Evolutionary conservation across 106 monocot genomes (phyloP), one percentile per base, ranked within the genome.

Genomic region (Dactylorhiza incarnata): DNA sequence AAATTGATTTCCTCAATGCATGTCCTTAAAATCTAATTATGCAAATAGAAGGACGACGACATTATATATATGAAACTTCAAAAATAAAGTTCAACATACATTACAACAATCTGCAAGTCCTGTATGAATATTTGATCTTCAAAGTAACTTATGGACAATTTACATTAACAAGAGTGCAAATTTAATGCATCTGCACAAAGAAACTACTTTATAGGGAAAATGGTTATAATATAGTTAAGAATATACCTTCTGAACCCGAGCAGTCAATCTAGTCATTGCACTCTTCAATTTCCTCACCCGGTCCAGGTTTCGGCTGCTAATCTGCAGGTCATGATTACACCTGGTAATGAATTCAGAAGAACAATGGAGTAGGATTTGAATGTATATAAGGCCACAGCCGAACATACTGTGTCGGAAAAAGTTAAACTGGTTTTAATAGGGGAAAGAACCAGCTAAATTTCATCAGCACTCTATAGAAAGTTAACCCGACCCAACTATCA

Each of bases 191-290:
- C 12, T 1, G 24, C 63, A 63, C 63, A 25, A 20, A 62, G 2
- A 62, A 62, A 62, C 22, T 37, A 37, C 37, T 37, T 37, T 12
- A 0, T 12, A 24, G 4, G n/a, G 48, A 23, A 73, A 73, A 50
- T 50, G 10, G 20, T 48, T 25, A 37, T 37, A 73, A 25, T 73
- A 51, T 24, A 11, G 5, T 8, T 13, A 58, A 52, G 16, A 74
- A 58, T 45, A 75, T 44, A 92, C 92, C 87, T 93, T 93, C 45
- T 93, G 92, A 72, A 93, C 92, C 13, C 89, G 83, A 54, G 89
- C 92, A 80, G 84, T 93, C 80, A 93, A 82, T 56, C 92, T 87
- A 49, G 89, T 89, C 92, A 93, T 93, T 69, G 92, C 83, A 86
- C 92, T 89, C 84, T 93, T 93, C 50, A 89, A 82, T 77, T 93